phyloP scores from a whole-genome alignment of 768 basidiomycete genomes.

The Mrakia frigida region DNA sequence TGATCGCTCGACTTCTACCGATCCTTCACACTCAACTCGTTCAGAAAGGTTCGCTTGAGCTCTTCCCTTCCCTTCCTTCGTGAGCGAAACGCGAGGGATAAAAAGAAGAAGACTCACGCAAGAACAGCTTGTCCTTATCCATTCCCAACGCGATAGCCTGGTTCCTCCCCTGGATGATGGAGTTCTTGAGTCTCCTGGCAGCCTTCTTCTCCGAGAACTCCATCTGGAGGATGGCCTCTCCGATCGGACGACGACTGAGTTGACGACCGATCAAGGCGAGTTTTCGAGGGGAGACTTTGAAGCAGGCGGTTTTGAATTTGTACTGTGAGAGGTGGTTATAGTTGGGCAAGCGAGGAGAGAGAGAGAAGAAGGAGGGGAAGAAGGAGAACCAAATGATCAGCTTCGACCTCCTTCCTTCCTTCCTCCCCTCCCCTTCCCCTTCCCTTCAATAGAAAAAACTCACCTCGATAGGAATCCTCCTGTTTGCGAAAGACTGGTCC shows the following conservation, averaged over 20 bases:
- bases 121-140: conserved; percentile 63
- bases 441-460: not conserved
- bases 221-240: conserved; percentile 95
- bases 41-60: conserved; percentile 4
- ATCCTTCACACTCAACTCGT: conserved; percentile 20
- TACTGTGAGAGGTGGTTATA: conserved; percentile 53
- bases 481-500: not conserved
- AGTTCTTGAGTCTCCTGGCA: conserved; percentile 76
- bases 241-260: conserved; percentile 84
- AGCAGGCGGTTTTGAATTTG: conserved; percentile 84
- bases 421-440: not conserved
- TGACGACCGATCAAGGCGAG: conserved; percentile 79
- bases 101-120: conserved; percentile 57
- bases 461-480: conserved; percentile 7
- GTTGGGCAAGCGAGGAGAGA: not conserved
- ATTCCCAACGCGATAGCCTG: conserved; percentile 80
- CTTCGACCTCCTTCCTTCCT: not conserved
- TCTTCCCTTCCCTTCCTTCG: conserved; percentile 4
- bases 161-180: conserved; percentile 78
- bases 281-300: conserved; percentile 85
- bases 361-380: not conserved
- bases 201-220: conserved; percentile 91
- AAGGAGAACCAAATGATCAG: not conserved
- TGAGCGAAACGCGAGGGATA: not conserved
- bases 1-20: conserved; percentile 12